A percentile compares a stretch with the other conserved stretches of the same genome.
These are phyloP conservation scores for Chlorella sorokiniana DNA, from an alignment of 139 green algal species.

Conservation along the genomic window DNA sequence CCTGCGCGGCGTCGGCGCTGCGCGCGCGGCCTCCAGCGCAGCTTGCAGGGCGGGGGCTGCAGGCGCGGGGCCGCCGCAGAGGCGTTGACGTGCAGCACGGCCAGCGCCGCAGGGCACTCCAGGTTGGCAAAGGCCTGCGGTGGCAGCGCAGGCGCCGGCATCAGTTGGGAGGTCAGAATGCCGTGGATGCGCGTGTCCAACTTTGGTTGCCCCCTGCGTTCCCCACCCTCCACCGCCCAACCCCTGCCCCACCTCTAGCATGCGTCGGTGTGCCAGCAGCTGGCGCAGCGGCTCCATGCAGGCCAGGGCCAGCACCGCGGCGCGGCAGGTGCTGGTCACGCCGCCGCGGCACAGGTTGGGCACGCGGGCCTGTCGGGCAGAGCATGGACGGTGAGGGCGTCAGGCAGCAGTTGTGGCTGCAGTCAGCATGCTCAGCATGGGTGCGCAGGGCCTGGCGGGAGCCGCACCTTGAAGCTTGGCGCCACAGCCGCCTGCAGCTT, in stretches of 20 bases:
- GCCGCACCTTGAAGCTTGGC: background rate
- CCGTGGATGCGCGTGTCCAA: background rate
- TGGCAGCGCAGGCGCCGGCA: background rate
- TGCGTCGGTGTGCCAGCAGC: slow-evolving; percentile 13
- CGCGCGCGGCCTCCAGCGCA: background rate
- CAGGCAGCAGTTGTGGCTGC: no score
- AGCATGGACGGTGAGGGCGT: no score
- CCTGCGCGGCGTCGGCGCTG: background rate
- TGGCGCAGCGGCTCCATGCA: slow-evolving; percentile 10
- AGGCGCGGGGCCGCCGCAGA: background rate
- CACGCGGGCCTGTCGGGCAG: slow-evolving; percentile 7
- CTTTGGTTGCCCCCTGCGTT: no score
- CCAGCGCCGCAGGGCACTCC: slow-evolving; percentile 19
- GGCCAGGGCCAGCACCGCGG: slow-evolving; percentile 20
- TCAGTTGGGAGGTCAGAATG: background rate
- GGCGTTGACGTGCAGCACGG: slow-evolving; percentile 7
- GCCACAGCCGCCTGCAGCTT: background rate
- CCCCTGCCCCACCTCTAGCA: slow-evolving; percentile 27
- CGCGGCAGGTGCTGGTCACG: slow-evolving; percentile 25
- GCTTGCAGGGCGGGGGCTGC: background rate
- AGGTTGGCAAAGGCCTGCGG: slow-evolving; percentile 19
- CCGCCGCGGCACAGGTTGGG: slow-evolving; percentile 23
- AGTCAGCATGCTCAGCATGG: no score
- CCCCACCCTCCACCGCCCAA: no score
- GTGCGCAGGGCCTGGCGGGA: no score